Conservation (phyloP, 2,329 filamentous ascomycete genomes). For the Curvularia sp. region DNA sequence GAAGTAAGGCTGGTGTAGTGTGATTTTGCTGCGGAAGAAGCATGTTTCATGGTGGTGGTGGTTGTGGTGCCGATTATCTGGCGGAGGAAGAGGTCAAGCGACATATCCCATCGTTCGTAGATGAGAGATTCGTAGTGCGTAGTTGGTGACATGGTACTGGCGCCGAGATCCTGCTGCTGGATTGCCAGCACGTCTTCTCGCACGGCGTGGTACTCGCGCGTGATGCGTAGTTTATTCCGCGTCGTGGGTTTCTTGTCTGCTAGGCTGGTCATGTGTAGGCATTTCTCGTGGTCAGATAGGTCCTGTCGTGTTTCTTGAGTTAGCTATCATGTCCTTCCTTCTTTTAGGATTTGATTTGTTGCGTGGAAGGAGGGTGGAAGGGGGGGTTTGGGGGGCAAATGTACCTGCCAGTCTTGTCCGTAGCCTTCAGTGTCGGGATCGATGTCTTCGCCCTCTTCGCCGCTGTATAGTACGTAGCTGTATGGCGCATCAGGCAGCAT, state of each 20-base stretch:
- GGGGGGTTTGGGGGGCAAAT: not conserved
- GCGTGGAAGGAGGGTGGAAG: not conserved
- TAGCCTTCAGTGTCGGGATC: constrained; percentile 10
- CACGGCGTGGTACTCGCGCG: constrained; percentile 11
- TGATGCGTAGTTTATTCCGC: constrained; percentile 21
- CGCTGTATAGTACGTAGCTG: constrained; percentile 14
- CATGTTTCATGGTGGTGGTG: not conserved
- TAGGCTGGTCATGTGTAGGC: constrained; percentile 17
- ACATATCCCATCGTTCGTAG: constrained; percentile 13
- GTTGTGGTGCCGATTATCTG: not conserved
- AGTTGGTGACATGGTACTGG: not conserved
- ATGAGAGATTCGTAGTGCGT: not conserved
- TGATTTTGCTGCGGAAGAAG: not conserved
- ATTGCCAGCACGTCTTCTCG: constrained; percentile 3
- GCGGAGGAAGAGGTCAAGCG: constrained; percentile 12
- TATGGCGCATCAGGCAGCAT: constrained; percentile 20
- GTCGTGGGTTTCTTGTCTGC: constrained; percentile 9
- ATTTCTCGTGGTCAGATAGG: constrained; percentile 20
- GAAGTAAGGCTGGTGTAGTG: not conserved
- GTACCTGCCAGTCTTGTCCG: constrained; percentile 14
- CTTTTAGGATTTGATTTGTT: no score
- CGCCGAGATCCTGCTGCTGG: not conserved
- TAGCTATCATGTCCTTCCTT: no score
- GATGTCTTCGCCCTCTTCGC: constrained; percentile 20
- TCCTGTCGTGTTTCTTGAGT: no score